A percentile compares a stretch with the other conserved stretches of the same genome.
phyloP scores from a whole-genome alignment of 2,329 filamentous ascomycete genomes.

The Colletotrichum salicis region DNA sequence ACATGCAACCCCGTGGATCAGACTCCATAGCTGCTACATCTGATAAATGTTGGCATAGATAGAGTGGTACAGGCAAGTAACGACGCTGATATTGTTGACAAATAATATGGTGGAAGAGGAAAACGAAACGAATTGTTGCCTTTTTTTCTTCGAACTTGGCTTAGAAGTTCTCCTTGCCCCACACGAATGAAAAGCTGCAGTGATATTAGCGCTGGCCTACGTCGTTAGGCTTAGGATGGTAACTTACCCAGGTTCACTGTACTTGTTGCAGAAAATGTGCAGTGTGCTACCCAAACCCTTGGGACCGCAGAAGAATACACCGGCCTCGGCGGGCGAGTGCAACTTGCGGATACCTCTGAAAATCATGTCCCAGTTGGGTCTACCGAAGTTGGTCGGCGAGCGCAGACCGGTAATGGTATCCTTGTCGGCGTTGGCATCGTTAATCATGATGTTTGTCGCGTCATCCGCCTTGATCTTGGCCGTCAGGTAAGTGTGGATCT shows the following conservation, averaged over 20 bases:
- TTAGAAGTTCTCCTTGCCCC: conserved; percentile 77
- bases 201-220: conserved; percentile 31
- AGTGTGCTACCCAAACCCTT: conserved; percentile 81
- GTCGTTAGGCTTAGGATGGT: background rate
- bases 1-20: conserved; percentile 24
- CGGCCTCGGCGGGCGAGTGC: conserved; percentile 76
- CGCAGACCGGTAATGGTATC: conserved; percentile 86
- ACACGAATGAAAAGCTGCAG: conserved; percentile 70
- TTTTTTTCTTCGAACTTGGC: conserved; percentile 5
- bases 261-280: conserved; percentile 89
- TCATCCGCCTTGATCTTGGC: conserved; percentile 88
- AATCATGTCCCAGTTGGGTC: conserved; percentile 92
- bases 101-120: conserved; percentile 33
- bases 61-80: conserved; percentile 17
- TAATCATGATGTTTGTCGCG: conserved; percentile 93
- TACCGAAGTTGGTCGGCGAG: conserved; percentile 85
- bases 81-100: conserved; percentile 29
- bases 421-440: conserved; percentile 84
- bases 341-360: conserved; percentile 86
- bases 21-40: conserved; percentile 1
- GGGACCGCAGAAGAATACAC: conserved; percentile 87
- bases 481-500: conserved; percentile 90
- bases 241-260: conserved; percentile 81
- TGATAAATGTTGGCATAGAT: background rate
- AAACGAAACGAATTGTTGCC: conserved; percentile 33